Conservation (phyloP, 1,284 basidiomycete genomes). For the Heterobasidion occidentale region DNA sequence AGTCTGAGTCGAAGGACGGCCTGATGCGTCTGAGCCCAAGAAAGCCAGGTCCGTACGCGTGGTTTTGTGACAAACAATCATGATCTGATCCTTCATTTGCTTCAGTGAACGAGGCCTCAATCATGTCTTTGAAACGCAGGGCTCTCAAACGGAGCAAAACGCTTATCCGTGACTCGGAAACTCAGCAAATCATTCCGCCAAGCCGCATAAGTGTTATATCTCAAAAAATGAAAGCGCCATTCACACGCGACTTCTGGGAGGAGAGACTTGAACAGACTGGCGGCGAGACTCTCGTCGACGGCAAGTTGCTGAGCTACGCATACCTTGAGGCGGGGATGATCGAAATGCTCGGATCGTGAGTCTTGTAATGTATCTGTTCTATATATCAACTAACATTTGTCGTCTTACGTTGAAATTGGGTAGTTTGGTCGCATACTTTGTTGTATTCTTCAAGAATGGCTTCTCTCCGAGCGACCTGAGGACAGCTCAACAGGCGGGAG, state of each 20-base stretch:
- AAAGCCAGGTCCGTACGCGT: slow-evolving; percentile 30
- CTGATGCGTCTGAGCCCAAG: slow-evolving; percentile 60
- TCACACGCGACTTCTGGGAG: slow-evolving; percentile 54
- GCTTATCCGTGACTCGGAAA: slow-evolving; percentile 47
- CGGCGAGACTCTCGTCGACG: slow-evolving; percentile 52
- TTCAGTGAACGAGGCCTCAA: slow-evolving; percentile 45
- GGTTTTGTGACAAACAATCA: too few species aligned
- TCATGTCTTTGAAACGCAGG: slow-evolving; percentile 44
- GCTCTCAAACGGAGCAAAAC: slow-evolving; percentile 55
- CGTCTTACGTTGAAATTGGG: not conserved
- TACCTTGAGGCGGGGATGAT: slow-evolving; percentile 63
- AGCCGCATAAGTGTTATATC: slow-evolving; percentile 30
- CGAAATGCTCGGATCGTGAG: slow-evolving; percentile 44
- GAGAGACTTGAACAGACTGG: slow-evolving; percentile 46
- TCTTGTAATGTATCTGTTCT: slow-evolving; percentile 6
- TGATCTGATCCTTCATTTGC: too few species aligned
- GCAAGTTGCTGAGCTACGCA: slow-evolving; percentile 56
- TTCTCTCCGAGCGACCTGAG: slow-evolving; percentile 52
- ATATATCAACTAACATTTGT: not conserved
- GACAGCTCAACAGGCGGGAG: slow-evolving; percentile 35
- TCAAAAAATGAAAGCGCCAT: slow-evolving; percentile 39
- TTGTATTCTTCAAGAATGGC: slow-evolving; percentile 56
- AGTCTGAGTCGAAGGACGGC: slow-evolving; percentile 55
- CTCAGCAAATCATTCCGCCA: slow-evolving; percentile 33
- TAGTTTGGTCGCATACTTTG: slow-evolving; percentile 55